Conservation (phyloP, 129 eudicot genomes). For the Tagetes patula region DNA sequence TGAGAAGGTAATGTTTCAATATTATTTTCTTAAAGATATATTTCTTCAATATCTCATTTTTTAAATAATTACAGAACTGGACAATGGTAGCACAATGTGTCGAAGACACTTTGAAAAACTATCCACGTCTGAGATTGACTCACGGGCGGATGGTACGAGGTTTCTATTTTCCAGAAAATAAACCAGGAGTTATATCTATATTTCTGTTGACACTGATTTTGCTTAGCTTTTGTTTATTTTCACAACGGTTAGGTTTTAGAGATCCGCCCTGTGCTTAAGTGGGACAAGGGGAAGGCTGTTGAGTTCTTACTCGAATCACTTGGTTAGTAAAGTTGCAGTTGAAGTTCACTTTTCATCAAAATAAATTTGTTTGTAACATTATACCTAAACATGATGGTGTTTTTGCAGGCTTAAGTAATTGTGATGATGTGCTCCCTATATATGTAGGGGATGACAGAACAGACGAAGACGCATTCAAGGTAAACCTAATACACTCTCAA, state of each 20-base stretch:
- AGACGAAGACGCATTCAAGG: constrained; percentile 98
- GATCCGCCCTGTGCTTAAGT: constrained; percentile 85
- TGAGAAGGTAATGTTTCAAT: constrained; percentile 59
- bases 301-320: constrained; percentile 87
- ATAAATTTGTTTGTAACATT: background rate
- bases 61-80: constrained; percentile 56
- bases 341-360: background rate
- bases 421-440: constrained; percentile 85
- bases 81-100: constrained; percentile 57
- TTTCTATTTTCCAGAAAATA: constrained; percentile 2
- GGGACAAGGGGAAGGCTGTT: constrained; percentile 98
- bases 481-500: constrained; percentile 16
- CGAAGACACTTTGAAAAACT: constrained; percentile 56
- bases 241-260: constrained; percentile 63
- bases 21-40: constrained; percentile 5
- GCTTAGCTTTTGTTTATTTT: constrained; percentile 9
- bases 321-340: constrained; percentile 48
- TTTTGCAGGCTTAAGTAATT: constrained; percentile 63
- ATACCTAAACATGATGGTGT: constrained; percentile 7
- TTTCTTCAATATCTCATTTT: constrained; percentile 7
- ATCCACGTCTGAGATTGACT: constrained; percentile 75
- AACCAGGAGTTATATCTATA: background rate
- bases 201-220: background rate
- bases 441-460: constrained; percentile 93
- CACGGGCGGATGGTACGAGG: constrained; percentile 82